These are phyloP conservation scores for Closterium sp. DNA, from an alignment of 139 green algal genomes.

Conservation along the genomic window DNA sequence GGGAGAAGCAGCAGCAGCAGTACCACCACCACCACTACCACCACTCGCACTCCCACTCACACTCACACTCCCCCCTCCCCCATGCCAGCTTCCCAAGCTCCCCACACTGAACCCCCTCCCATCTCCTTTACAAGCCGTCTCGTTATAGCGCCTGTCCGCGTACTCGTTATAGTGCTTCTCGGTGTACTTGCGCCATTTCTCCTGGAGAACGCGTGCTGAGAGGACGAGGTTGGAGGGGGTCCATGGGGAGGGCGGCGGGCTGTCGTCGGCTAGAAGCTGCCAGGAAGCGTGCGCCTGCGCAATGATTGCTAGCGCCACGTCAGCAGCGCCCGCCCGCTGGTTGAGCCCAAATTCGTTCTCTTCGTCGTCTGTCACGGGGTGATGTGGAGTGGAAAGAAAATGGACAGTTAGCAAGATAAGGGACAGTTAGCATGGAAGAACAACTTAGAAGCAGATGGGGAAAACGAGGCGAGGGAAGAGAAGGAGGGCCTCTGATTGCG, in stretches of 20 bases:
- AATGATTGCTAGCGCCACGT: neutral
- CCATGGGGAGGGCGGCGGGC: neutral
- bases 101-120: neutral
- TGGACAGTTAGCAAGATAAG: too few relatives aligned
- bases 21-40: neutral
- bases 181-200: neutral
- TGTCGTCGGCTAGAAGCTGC: neutral
- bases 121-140: neutral
- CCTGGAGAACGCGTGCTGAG: neutral
- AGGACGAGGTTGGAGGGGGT: neutral
- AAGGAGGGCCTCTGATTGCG: constrained; percentile 8
- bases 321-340: constrained; percentile 1
- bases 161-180: neutral
- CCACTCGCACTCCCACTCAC: neutral
- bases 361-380: neutral
- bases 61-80: neutral
- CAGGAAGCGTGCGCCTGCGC: neutral
- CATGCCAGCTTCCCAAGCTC: neutral
- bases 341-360: constrained; percentile 20
- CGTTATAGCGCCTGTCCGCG: neutral
- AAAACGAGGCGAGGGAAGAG: too few relatives aligned
- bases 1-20: neutral
- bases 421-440: too few relatives aligned
- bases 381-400: neutral
- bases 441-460: too few relatives aligned